Percentiles rank a stretch among this genome's conserved stretches.
phyloP scores from a whole-genome alignment of 495 filamentous ascomycete species.

The Glonium stellatum region DNA sequence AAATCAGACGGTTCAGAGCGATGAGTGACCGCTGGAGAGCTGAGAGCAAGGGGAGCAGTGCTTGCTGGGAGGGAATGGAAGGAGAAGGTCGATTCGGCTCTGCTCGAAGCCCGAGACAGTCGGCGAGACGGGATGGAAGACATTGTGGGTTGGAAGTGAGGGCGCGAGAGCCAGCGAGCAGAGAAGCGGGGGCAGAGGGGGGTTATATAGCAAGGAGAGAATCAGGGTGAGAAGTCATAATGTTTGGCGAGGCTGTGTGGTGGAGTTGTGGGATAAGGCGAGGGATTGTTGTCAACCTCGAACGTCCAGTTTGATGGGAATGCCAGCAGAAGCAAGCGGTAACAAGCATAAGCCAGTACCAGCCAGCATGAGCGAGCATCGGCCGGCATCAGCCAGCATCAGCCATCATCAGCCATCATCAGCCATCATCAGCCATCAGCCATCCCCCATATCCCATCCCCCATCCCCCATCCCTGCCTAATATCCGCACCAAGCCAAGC shows the following conservation, averaged over 20 bases:
- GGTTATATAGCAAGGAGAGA: slow-evolving; percentile 10
- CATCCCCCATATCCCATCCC: no score
- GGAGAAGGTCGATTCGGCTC: not conserved
- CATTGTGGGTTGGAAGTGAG: slow-evolving; percentile 11
- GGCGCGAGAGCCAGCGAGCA: not conserved
- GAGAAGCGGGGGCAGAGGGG: not conserved
- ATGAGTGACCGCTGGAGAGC: slow-evolving; percentile 7
- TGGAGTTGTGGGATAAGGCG: not conserved
- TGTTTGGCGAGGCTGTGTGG: not conserved
- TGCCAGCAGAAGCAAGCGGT: no score
- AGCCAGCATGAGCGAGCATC: no score
- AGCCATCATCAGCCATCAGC: slow-evolving; percentile 1
- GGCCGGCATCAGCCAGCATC: not conserved
- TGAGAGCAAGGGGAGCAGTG: slow-evolving; percentile 6
- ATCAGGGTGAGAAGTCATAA: slow-evolving; percentile 14
- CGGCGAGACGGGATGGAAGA: slow-evolving; percentile 25
- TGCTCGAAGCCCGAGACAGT: slow-evolving; percentile 19
- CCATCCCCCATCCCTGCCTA: no score
- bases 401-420: not conserved
- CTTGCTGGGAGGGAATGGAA: slow-evolving; percentile 5
- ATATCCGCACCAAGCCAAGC: no score
- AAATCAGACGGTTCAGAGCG: slow-evolving; percentile 13
- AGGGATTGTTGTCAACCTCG: slow-evolving; percentile 2
- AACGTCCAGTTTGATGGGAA: not conserved
- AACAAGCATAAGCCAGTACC: no score